Evolutionary conservation across 768 basidiomycete species (phyloP).

Genomic region (Russula virescens): DNA sequence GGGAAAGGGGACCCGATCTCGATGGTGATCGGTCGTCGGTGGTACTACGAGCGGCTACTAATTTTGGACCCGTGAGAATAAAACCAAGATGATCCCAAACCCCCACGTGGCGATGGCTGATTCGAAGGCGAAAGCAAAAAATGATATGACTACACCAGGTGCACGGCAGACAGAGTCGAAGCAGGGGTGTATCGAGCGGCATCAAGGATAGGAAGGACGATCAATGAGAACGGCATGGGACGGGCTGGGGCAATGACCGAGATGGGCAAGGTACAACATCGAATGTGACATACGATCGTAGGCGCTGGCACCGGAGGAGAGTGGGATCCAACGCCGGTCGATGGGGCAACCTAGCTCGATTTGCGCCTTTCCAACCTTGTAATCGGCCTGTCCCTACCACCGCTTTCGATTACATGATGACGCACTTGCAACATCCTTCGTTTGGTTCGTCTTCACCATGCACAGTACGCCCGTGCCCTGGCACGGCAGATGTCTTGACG

Average conservation of each 20-base stretch:
- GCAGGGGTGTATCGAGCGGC: not conserved
- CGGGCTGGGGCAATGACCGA: slow-evolving; percentile 7
- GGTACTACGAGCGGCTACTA: slow-evolving; percentile 2
- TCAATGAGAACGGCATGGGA: not conserved
- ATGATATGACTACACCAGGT: slow-evolving; percentile 2
- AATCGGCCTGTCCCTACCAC: slow-evolving; percentile 1
- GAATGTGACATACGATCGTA: not conserved
- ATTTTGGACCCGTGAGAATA: slow-evolving; percentile 9
- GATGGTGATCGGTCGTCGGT: slow-evolving; percentile 15
- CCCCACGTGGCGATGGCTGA: slow-evolving; percentile 2
- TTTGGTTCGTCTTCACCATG: slow-evolving; percentile 42
- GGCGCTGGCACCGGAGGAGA: not conserved
- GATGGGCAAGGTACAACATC: not conserved
- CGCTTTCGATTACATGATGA: slow-evolving; percentile 63
- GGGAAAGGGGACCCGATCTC: too few relatives aligned
- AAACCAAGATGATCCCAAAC: slow-evolving; percentile 10
- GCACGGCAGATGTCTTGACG: slow-evolving; percentile 7
- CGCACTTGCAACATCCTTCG: slow-evolving; percentile 74
- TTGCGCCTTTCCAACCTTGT: not conserved
- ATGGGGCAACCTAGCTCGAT: not conserved
- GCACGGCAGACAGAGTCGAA: not conserved
- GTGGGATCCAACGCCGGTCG: slow-evolving; percentile 1
- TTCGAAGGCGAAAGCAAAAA: slow-evolving; percentile 7
- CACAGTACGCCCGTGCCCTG: slow-evolving; percentile 20
- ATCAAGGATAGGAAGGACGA: not conserved